Base-by-base conservation (phyloP, 2,329 filamentous ascomycete species). In the Myriangium duriaei region DNA sequence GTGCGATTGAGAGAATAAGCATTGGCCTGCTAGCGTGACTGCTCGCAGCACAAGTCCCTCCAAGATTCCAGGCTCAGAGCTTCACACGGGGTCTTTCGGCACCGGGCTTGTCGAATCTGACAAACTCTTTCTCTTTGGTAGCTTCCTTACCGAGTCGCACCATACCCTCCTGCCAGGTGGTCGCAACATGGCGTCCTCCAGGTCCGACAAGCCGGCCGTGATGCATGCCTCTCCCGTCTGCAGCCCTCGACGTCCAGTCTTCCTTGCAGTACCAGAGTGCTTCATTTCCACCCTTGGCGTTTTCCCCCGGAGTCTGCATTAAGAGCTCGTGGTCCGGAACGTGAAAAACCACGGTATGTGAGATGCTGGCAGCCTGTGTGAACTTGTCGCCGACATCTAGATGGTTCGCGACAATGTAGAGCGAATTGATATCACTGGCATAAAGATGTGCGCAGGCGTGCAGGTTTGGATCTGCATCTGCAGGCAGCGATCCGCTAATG, bases 361-460 rank as follows among this genome's bases (percentile, higher is more conserved):
- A 63, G 34, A 72, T 45, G 42, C 62, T 67, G 4, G 61, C 63
- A 58, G 70, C 65, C 14, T 58, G 57, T 0, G 50, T 54, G 42
- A 56, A 62, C 5, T 51, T 44, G 26, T 59, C 52, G 15, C 54
- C 57, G 15, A 64, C 52, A 0, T 62, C 62, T n/a, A 68, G 49
- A 11, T 69, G 63, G 14, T 68, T 68, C 2, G 67, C 59, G 2
- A 72, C 61, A 31, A 72, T 52, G 50, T 67, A 65, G 10, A 74
- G 53, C 12, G 66, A 67, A 40, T 74, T 74, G 15, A 66, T 63
- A 46, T 74, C 72, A 21, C 65, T 69, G 1, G 70, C 65, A 47
- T 72, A 75, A 30, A 74, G 56, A 50, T 76, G 72, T 3, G 69
- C 70, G 45, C 67, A 71, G 1, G 69, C 65, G 45, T 74, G 71